Conservation (phyloP, 805 yeast species). For the Zygotorulaspora florentina region DNA sequence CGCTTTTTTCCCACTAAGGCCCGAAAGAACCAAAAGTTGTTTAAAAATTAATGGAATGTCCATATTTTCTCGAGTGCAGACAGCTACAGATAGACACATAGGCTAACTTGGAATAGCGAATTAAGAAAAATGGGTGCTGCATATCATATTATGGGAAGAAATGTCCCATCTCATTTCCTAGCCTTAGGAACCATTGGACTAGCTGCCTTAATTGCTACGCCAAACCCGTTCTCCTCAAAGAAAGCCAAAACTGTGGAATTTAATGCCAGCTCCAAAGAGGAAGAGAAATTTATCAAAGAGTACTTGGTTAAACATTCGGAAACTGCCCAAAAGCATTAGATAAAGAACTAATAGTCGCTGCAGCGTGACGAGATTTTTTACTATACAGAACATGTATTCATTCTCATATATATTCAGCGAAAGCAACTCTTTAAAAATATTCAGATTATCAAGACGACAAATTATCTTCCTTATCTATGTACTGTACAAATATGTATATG, state of each 20-base stretch:
- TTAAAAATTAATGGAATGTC: too few species aligned
- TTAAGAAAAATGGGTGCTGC: constrained; percentile 65
- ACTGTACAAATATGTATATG: constrained; percentile 13
- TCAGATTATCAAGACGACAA: not conserved
- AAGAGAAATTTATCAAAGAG: constrained; percentile 78
- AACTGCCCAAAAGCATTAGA: constrained; percentile 8
- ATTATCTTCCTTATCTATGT: not conserved
- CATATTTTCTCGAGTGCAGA: not conserved
- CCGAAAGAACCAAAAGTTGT: too few species aligned
- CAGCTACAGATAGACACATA: not conserved
- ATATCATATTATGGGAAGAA: constrained; percentile 78
- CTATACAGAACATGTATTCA: not conserved
- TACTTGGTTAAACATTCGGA: constrained; percentile 48
- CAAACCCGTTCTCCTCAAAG: constrained; percentile 62
- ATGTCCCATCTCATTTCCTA: constrained; percentile 79
- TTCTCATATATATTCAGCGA: constrained; percentile 6
- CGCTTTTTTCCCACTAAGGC: not conserved
- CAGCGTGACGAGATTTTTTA: not conserved
- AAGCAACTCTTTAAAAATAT: constrained; percentile 1
- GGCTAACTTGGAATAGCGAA: not conserved
- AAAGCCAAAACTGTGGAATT: constrained; percentile 62
- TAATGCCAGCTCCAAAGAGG: constrained; percentile 78
- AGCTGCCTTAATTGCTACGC: constrained; percentile 57
- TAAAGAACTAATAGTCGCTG: not conserved
- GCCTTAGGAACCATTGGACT: constrained; percentile 77